These are phyloP conservation scores for Plasmodium blacklocki DNA, from an alignment of 169 alveolate genomes.

Conservation along the genomic window DNA sequence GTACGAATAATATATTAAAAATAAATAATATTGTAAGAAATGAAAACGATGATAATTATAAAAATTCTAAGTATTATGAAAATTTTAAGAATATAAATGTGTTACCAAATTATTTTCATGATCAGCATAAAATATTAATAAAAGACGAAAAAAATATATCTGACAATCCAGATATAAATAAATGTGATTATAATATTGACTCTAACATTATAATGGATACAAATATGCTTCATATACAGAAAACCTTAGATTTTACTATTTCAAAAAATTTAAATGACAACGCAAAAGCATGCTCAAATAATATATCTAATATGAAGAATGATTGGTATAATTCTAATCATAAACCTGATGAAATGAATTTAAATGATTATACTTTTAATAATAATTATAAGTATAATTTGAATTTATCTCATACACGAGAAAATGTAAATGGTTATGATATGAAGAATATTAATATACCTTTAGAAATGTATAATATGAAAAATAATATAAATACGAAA, in stretches of 20 bases:
- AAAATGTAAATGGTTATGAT: neutral
- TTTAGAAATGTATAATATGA: neutral
- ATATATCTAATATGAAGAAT: constrained; percentile 10
- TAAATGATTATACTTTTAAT: constrained; percentile 3
- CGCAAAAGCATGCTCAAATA: neutral
- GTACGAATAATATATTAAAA: constrained; percentile 8
- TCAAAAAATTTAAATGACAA: too few species aligned
- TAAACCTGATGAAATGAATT: constrained; percentile 2
- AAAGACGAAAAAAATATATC: neutral
- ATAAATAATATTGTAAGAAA: constrained; percentile 17
- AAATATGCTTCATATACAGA: constrained; percentile 8
- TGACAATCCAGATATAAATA: neutral
- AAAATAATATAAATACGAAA: neutral
- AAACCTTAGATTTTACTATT: constrained; percentile 8
- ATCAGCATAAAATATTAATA: neutral
- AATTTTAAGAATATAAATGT: constrained; percentile 18
- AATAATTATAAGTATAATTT: neutral
- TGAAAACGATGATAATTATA: constrained; percentile 10
- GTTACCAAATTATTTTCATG: neutral
- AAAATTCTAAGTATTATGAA: constrained; percentile 12
- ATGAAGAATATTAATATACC: neutral
- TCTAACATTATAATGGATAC: neutral
- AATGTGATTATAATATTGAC: constrained; percentile 7
- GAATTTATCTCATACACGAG: neutral
- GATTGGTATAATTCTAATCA: constrained; percentile 15